A percentile compares a stretch with the other conserved stretches of the same genome.
phyloP scores from a whole-genome alignment of 2,329 filamentous ascomycete genomes.

The Cadophora sp. region DNA sequence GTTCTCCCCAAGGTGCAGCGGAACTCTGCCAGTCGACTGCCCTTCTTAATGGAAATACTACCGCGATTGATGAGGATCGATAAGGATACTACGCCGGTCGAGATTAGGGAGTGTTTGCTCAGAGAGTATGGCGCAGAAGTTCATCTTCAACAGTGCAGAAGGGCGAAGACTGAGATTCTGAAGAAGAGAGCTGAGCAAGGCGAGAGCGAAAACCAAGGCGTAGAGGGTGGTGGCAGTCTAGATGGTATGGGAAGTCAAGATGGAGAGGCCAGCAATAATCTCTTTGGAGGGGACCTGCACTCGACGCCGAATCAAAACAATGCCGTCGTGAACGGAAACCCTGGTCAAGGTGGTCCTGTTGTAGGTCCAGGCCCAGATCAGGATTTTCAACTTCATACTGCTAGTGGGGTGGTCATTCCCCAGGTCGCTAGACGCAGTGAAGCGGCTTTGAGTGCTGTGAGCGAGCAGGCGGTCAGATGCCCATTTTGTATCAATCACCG shows the following conservation, averaged over 20 bases:
- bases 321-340: slow-evolving; percentile 24
- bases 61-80: slow-evolving; percentile 64
- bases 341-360: slow-evolving; percentile 1
- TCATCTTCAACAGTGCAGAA: slow-evolving; percentile 44
- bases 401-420: slow-evolving; percentile 39
- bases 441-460: slow-evolving; percentile 35
- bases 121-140: slow-evolving; percentile 43
- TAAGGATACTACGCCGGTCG: slow-evolving; percentile 63
- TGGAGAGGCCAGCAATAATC: slow-evolving; percentile 31
- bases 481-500: slow-evolving; percentile 44
- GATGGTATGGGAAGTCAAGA: slow-evolving; percentile 35
- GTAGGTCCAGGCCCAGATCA: slow-evolving; percentile 20
- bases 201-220: slow-evolving; percentile 16
- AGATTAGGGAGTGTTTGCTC: slow-evolving; percentile 63
- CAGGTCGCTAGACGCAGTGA: slow-evolving; percentile 33
- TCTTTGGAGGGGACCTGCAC: slow-evolving; percentile 31
- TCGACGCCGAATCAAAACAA: slow-evolving; percentile 24
- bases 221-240: slow-evolving; percentile 22
- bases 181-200: slow-evolving; percentile 35
- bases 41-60: slow-evolving; percentile 65
- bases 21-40: slow-evolving; percentile 47
- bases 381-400: slow-evolving; percentile 39
- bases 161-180: slow-evolving; percentile 44
- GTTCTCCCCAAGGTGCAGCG: slow-evolving; percentile 44
- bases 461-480: slow-evolving; percentile 41